Base-by-base conservation (phyloP, 805 yeast genomes). In the Gaillardinia entomophila region DNA sequence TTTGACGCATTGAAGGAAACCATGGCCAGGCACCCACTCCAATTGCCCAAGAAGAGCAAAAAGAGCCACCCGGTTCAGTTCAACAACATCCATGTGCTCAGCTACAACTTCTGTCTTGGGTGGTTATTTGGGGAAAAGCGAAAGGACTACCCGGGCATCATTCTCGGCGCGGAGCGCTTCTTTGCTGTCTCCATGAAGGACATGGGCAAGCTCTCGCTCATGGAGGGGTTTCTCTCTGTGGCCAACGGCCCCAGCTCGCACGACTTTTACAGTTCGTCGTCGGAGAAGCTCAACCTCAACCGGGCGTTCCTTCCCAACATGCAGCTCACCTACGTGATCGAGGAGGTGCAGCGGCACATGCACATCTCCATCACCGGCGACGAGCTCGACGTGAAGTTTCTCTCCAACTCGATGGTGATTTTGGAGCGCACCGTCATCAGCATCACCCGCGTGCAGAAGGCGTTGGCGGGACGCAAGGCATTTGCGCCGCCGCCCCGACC, bases 151-250 rank as follows among this genome's bases (percentile, higher is more conserved):
- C 87, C 87, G 0, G 96, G 96, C 8, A 48, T 86, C n/a, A 78
- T 83, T 24, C 39, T 77, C 19, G 97, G 97, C 0, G 85, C 82
- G 34, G 86, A 84, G 41, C 62, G 79, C 12, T 73, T 86, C 14
- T 82, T 79, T 40, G 77, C 86, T 2, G 73, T 78, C 0, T 70
- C 79, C 15, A 79, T 78, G 28, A 71, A 73, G 12, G 65, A 64
- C 6, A 55, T 75, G 26, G 95, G 95, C 2, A 79, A 79, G 40
- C 61, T 86, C 25, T 73, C 87, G 0, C 60, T 86, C 35, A 65
- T 74, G 32, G 83, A 79, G 28, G 82, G 86, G 3, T 87, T 76
- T 47, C 44, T 83, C 2, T 75, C 95, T 0, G 76, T 79, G 2
- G 89, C 95, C 0, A 74, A 73, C 42, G 87, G 90, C 0, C 44